Base-by-base conservation (phyloP, 495 filamentous ascomycete genomes). In the Cercophora sp. region DNA sequence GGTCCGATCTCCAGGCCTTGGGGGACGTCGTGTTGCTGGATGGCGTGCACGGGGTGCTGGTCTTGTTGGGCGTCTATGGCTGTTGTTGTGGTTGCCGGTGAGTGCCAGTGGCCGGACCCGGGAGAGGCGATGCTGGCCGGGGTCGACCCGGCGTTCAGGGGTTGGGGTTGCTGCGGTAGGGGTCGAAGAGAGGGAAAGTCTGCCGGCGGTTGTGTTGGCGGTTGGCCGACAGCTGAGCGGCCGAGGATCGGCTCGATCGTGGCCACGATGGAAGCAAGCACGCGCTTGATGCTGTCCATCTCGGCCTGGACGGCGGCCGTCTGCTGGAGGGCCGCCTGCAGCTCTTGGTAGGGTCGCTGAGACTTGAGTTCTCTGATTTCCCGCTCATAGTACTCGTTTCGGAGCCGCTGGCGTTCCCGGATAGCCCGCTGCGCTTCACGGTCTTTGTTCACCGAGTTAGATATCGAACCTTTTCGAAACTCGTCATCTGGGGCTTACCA, bases 351-450 rank as follows among this genome's bases (percentile, higher is more conserved):
- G 0, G 89, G 87, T 61, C 89, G 83, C 68, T 88, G 86, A 5
- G 79, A 80, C 15, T 82, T 74, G 46, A 72, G 66, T 55, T 71
- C 74, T 41, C 57, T 68, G 51, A 73, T 71, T 41, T 66, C 60
- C 15, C 52, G 63, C 59, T 74, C 67, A 51, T 89, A 73, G 15
- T 68, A 73, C 41, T 91, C 86, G 53, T 88, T 91, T 59, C 87
- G 84, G 24, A 77, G 72, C 57, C 85, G 88, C 19, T 86, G 91
- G 31, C 88, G 76, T 60, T 90, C 85, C 4, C 88, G 79, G 51
- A 91, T 93, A 16, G 87, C 87, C 45, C 87, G 79, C 63, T 93
- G 88, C 9, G 88, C 88, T 65, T 93, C 87, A 18, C 88, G 83
- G 60, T 93, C 73, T 76, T 16, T n/a, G n/a, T n/a, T n/a, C n/a